Percentiles rank a stretch among this genome's conserved stretches.
phyloP scores from a whole-genome alignment of 441 rosid species.

The Eruca vesicaria region DNA sequence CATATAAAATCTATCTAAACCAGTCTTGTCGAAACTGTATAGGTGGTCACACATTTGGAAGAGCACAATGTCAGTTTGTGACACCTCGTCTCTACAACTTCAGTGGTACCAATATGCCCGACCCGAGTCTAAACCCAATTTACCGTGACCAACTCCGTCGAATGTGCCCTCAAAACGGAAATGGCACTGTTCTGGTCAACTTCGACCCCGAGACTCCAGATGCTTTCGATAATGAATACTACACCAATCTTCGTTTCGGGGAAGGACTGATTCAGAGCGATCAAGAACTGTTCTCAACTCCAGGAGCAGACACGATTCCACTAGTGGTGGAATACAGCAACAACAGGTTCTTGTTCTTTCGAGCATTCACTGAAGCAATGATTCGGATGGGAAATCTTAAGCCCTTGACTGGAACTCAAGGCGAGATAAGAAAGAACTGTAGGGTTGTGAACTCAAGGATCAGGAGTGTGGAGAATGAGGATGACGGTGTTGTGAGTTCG shows the following conservation, averaged over 20 bases:
- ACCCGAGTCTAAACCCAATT: constrained; percentile 42
- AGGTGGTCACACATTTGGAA: constrained; percentile 64
- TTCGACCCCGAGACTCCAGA: constrained; percentile 47
- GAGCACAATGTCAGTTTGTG: constrained; percentile 10
- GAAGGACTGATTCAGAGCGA: constrained; percentile 57
- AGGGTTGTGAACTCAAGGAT: constrained; percentile 26
- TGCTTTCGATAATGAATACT: constrained; percentile 48
- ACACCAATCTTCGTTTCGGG: constrained; percentile 41
- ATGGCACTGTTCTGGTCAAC: constrained; percentile 28
- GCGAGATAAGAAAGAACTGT: constrained; percentile 54
- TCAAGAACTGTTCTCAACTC: constrained; percentile 57
- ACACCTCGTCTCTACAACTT: constrained; percentile 10
- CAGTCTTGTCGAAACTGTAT: background rate
- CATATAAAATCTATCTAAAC: background rate
- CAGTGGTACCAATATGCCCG: constrained; percentile 47
- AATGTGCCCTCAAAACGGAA: constrained; percentile 46
- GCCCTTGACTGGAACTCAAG: constrained; percentile 45
- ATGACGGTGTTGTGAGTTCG: constrained; percentile 25
- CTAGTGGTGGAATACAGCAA: constrained; percentile 50
- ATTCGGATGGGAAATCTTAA: constrained; percentile 11
- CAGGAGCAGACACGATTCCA: constrained; percentile 39
- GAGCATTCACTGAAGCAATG: constrained; percentile 49
- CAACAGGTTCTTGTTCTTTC: constrained; percentile 47
- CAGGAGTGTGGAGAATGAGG: constrained; percentile 4
- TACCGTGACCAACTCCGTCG: constrained; percentile 34